Evolutionary conservation across 495 filamentous ascomycete species (phyloP).

Genomic region (Amorphotheca resinae): DNA sequence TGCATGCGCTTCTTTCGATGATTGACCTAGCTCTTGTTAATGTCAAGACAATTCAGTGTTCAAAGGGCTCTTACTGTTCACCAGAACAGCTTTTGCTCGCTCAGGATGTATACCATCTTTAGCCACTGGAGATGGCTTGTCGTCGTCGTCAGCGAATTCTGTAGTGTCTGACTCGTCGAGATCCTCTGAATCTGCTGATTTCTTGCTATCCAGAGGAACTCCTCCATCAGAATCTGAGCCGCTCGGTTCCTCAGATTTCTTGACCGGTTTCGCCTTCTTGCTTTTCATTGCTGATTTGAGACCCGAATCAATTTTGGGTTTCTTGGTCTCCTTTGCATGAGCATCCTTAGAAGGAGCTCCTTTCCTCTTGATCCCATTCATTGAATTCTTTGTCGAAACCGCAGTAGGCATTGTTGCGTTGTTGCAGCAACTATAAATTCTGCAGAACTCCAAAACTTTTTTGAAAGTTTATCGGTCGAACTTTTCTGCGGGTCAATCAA

Average conservation of each 20-base stretch:
- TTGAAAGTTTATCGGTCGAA: not conserved
- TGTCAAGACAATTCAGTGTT: not conserved
- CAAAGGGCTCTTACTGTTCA: constrained; percentile 13
- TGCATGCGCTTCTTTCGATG: constrained; percentile 73
- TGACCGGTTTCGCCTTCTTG: constrained; percentile 10
- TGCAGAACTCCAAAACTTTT: not conserved
- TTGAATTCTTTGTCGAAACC: constrained; percentile 12
- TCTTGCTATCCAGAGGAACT: constrained; percentile 25
- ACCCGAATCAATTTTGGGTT: constrained; percentile 27
- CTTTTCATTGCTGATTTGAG: constrained; percentile 18
- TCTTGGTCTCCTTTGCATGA: constrained; percentile 26
- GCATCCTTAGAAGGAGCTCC: constrained; percentile 11
- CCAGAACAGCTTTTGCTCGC: constrained; percentile 14
- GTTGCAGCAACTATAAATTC: not conserved
- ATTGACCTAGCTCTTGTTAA: constrained; percentile 23
- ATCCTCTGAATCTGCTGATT: constrained; percentile 3
- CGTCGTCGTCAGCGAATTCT: constrained; percentile 2
- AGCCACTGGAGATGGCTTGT: constrained; percentile 5
- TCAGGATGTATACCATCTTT: constrained; percentile 20
- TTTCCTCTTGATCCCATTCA: constrained; percentile 20
- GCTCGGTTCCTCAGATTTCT: constrained; percentile 7
- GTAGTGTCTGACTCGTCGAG: constrained; percentile 19
- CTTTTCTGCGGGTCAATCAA: constrained; percentile 3
- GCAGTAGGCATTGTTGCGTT: constrained; percentile 19
- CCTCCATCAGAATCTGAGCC: constrained; percentile 24